Evolutionary conservation across 1,284 basidiomycete species (phyloP), one percentile per base, ranked within the genome.

Genomic region (Ganoderma lingzhi): DNA sequence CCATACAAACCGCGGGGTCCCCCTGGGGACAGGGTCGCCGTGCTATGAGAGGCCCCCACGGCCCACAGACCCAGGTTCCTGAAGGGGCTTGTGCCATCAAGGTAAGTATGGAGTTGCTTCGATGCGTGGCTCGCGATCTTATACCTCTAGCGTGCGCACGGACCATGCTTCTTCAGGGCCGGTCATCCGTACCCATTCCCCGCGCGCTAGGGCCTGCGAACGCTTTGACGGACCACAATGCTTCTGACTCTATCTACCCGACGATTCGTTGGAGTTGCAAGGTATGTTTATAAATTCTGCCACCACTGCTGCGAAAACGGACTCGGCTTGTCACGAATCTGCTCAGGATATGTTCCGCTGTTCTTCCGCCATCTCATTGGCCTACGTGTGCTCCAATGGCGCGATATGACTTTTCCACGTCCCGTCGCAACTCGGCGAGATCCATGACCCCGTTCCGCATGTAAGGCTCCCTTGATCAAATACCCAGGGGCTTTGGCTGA

Each of bases 1-100:
- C 80, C 87, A 88, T 86, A 88, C 88, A 89, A 88, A 80, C 85
- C 84, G 79, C 80, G 80, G 80, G 80, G 71, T 65, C 76, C 78
- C 79, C 75, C 76, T 80, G 80, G 55, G 88, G 87, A 89, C 87
- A 88, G 76, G 87, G 88, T 89, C 88, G 88, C 88, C 88, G 88
- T 90, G 88, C 88, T 88, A 89, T 89, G 87, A 83, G 84, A 84
- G 79, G 75, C 74, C 81, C 83, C 81, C 68, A 78, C 78, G 73
- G 81, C 82, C 84, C 83, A 83, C 78, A 80, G 73, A 72, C 83
- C 83, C 81, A 66, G 78, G 71, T 78, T 82, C 67, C 1, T 84
- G 84, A 80, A 78, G 79, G 78, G 78, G 76, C 75, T 68, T 74
- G 76, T 79, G 79, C 80, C 79, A 80, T 81, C 80, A 81, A 81